Evolutionary conservation across 2,329 filamentous ascomycete species (phyloP).

Genomic region (Ophiocordyceps unilateralis): DNA sequence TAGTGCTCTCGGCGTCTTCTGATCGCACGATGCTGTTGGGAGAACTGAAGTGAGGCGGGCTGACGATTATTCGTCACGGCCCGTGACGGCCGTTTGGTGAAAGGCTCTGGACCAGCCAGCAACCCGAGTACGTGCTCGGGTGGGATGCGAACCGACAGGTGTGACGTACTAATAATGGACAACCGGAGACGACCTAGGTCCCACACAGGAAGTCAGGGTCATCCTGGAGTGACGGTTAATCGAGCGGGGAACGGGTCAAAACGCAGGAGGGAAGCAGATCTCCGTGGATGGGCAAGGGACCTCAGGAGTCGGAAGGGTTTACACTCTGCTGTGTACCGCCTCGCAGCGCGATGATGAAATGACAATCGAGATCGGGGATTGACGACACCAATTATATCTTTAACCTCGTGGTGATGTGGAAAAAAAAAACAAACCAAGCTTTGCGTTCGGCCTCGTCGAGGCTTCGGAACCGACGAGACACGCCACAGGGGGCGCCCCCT

Average conservation of each 20-base stretch:
- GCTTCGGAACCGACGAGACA: not conserved
- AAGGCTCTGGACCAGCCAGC: not conserved
- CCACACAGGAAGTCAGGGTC: not conserved
- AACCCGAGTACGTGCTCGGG: not conserved
- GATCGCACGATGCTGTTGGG: conserved; percentile 73
- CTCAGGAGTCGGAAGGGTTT: not conserved
- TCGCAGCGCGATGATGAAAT: not conserved
- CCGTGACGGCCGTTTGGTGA: not conserved
- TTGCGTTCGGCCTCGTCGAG: not conserved
- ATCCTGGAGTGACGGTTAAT: not conserved
- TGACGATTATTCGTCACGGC: no score
- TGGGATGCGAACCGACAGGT: conserved; percentile 5
- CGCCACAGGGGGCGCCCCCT: not conserved
- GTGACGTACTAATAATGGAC: not conserved
- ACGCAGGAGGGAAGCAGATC: not conserved
- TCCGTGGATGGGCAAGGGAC: not conserved
- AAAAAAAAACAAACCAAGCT: not conserved
- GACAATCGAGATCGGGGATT: not conserved
- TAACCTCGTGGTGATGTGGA: not conserved
- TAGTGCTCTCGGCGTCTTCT: conserved; percentile 81
- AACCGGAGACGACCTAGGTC: not conserved
- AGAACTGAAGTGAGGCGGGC: conserved; percentile 47
- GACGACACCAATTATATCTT: not conserved
- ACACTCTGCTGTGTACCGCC: not conserved
- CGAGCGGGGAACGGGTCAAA: not conserved